Evolutionary conservation across 805 yeast species (phyloP).

Genomic region (Hagleromyces aurorensis): DNA sequence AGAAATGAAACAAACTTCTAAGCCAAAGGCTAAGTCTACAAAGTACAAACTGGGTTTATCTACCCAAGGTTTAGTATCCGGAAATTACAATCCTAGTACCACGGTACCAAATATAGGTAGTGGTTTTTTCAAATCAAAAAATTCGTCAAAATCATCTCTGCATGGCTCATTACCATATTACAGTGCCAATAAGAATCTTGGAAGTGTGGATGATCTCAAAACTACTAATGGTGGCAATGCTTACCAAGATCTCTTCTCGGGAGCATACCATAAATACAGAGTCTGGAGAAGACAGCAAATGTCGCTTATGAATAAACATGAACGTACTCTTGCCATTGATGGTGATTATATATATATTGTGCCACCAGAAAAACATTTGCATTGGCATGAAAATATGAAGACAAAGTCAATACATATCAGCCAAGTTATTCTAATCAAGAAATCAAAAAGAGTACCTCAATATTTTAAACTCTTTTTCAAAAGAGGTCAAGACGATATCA

Average conservation of each 20-base stretch:
- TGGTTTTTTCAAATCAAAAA: slow-evolving; percentile 30
- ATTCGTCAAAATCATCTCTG: slow-evolving; percentile 29
- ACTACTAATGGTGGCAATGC: slow-evolving; percentile 10
- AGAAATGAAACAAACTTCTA: slow-evolving; percentile 4
- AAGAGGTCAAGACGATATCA: slow-evolving; percentile 54
- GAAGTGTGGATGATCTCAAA: slow-evolving; percentile 10
- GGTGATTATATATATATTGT: slow-evolving; percentile 89
- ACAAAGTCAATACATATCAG: slow-evolving; percentile 82
- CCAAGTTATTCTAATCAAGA: slow-evolving; percentile 68
- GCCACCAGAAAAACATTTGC: slow-evolving; percentile 68
- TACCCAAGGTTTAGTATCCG: slow-evolving; percentile 14
- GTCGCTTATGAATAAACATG: slow-evolving; percentile 68
- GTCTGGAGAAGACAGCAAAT: slow-evolving; percentile 86
- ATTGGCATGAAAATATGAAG: slow-evolving; percentile 67
- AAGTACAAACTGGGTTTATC: slow-evolving; percentile 18
- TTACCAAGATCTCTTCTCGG: slow-evolving; percentile 31
- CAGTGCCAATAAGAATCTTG: slow-evolving; percentile 15
- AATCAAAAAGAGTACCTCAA: slow-evolving; percentile 63
- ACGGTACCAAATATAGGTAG: slow-evolving; percentile 7
- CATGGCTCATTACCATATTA: slow-evolving; percentile 17
- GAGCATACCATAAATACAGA: slow-evolving; percentile 73
- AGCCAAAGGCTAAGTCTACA: slow-evolving; percentile 14
- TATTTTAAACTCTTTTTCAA: slow-evolving; percentile 76
- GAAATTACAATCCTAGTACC: slow-evolving; percentile 10
- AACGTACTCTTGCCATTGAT: slow-evolving; percentile 77